Conservation (phyloP, 2,329 filamentous ascomycete genomes). For the Xylariaceae sp. region DNA sequence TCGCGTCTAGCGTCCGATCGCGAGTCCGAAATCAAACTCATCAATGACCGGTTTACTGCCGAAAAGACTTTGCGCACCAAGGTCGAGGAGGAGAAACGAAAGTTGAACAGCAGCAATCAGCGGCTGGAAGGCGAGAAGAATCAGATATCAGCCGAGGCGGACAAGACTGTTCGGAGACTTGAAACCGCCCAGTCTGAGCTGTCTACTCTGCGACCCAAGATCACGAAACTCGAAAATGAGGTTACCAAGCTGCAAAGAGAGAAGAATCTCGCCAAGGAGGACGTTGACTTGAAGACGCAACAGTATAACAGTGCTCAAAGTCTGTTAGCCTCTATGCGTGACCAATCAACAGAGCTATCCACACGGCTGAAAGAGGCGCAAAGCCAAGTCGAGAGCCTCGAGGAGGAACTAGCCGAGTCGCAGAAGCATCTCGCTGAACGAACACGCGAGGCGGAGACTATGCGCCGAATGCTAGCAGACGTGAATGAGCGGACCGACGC, state of each 20-base stretch:
- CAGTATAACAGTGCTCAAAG: constrained; percentile 83
- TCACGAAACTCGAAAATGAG: constrained; percentile 68
- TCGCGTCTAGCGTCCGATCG: constrained; percentile 68
- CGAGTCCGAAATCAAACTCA: constrained; percentile 68
- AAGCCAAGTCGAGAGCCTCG: constrained; percentile 74
- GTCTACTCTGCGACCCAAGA: constrained; percentile 54
- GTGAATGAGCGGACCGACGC: constrained; percentile 77
- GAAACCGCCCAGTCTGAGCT: constrained; percentile 68
- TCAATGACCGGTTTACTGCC: constrained; percentile 72
- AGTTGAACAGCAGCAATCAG: constrained; percentile 70
- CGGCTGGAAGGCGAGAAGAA: constrained; percentile 73
- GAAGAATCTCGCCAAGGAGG: constrained; percentile 63
- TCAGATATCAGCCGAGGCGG: constrained; percentile 66
- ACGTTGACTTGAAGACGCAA: constrained; percentile 75
- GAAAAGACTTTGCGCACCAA: constrained; percentile 67
- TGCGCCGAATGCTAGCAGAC: constrained; percentile 82
- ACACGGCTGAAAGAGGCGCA: constrained; percentile 88
- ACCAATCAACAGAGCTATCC: constrained; percentile 81
- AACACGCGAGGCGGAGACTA: constrained; percentile 87
- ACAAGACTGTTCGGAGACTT: constrained; percentile 67
- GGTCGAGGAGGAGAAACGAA: constrained; percentile 72
- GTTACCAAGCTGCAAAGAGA: constrained; percentile 63
- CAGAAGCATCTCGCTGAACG: constrained; percentile 82
- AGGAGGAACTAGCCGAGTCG: constrained; percentile 87
- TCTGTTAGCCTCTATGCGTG: constrained; percentile 84